A percentile compares a stretch with the other conserved stretches of the same genome.
phyloP scores from a whole-genome alignment of 176 grass and related monocot genomes.

The Bromus sterilis region DNA sequence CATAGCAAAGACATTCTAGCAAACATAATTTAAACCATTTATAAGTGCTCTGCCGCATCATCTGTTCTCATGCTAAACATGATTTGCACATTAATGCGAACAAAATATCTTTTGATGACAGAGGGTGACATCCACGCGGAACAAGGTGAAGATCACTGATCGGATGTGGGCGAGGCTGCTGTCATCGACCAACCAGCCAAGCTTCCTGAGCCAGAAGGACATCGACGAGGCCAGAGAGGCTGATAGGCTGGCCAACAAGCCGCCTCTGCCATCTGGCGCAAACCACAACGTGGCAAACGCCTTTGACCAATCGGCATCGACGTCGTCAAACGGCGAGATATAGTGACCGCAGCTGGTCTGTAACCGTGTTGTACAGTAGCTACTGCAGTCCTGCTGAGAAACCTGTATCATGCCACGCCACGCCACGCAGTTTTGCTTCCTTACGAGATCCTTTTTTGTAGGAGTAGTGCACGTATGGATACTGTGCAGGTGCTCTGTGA shows the following conservation, averaged over 20 bases:
- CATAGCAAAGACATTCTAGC: not conserved
- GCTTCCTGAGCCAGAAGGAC: conserved; percentile 59
- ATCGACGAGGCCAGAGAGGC: conserved; percentile 42
- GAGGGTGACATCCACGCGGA: conserved; percentile 72
- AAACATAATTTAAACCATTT: not conserved
- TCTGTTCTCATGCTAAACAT: not conserved
- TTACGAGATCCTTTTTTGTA: not conserved
- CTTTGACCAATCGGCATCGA: conserved; percentile 4
- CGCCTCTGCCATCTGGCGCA: not conserved
- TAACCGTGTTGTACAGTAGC: conserved; percentile 2
- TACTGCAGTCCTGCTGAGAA: not conserved
- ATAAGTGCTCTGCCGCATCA: not conserved
- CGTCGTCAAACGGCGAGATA: conserved; percentile 14
- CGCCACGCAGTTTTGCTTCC: not conserved
- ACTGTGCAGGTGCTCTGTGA: not conserved
- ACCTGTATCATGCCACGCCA: not conserved
- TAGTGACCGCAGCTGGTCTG: not conserved
- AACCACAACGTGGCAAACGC: not conserved
- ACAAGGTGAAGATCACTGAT: conserved; percentile 63
- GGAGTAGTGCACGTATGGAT: not conserved
- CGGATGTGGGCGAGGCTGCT: conserved; percentile 78
- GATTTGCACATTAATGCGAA: not conserved
- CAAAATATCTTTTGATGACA: conserved; percentile 14
- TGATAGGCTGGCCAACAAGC: conserved; percentile 34
- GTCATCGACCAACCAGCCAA: conserved; percentile 77